These are phyloP conservation scores for Lojkania enalia DNA, from an alignment of 2,329 filamentous ascomycete genomes.

Conservation along the genomic window DNA sequence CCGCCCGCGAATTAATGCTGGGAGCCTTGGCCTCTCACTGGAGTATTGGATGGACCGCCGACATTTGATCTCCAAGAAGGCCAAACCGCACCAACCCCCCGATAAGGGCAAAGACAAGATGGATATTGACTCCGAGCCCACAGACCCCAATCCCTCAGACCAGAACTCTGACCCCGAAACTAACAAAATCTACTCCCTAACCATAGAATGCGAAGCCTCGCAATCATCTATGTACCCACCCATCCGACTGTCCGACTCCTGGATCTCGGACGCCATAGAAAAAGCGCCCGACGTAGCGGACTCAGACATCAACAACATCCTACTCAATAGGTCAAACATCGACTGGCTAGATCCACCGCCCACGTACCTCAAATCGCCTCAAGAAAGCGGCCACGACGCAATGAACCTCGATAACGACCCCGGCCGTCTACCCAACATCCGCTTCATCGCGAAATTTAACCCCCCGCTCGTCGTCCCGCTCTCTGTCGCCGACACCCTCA, in stretches of 20 bases:
- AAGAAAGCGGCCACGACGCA: conserved; percentile 51
- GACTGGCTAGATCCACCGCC: conserved; percentile 76
- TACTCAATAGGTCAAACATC: conserved; percentile 51
- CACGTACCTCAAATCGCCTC: conserved; percentile 52
- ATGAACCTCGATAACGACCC: conserved; percentile 59
- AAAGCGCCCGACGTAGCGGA: conserved; percentile 53
- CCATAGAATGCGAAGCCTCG: conserved; percentile 64
- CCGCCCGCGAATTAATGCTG: conserved; percentile 69
- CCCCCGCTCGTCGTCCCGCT: conserved; percentile 73
- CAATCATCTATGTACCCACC: conserved; percentile 57
- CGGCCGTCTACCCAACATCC: conserved; percentile 67
- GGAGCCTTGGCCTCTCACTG: conserved; percentile 69
- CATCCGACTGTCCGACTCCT: conserved; percentile 71
- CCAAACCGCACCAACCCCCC: conserved; percentile 33
- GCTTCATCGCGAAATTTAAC: conserved; percentile 74
- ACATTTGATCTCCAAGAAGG: conserved; percentile 45
- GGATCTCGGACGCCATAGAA: conserved; percentile 70
- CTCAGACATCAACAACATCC: conserved; percentile 45
- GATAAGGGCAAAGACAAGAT: conserved; percentile 44
- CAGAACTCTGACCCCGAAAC: conserved; percentile 42
- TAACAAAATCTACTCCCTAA: conserved; percentile 65
- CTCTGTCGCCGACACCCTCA: conserved; percentile 64
- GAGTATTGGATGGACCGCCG: conserved; percentile 76
- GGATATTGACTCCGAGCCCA: conserved; percentile 33
- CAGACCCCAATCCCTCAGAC: conserved; percentile 23